Base-by-base conservation (phyloP, 2,329 filamentous ascomycete species). In the Xylaria sp. region DNA sequence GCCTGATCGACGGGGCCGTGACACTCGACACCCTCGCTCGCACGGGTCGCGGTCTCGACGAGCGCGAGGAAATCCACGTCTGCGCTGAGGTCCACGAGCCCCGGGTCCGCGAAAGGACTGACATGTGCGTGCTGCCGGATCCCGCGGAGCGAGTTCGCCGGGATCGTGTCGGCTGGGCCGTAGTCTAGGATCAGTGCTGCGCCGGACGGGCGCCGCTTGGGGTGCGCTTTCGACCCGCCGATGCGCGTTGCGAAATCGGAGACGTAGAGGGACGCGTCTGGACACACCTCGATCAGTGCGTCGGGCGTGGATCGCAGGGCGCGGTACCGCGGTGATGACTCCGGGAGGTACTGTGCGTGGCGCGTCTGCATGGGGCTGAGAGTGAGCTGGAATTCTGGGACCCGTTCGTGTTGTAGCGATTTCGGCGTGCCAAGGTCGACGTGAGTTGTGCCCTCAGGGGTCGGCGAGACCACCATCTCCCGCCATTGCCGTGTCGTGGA, bases 161-260 rank as follows among this genome's bases (percentile, higher is more conserved):
- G 95, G 51, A 99, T 88, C 0, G 82, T 91, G 70, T 88, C 83
- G 2, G 87, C 78, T 4, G 94, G 91, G 17, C 95, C 95, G 78
- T 99, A 99, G 79, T 99, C 95, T 47, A 99, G 87, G 70, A 99
- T 92, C n/a, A 99, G 83, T 0, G 94, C 95, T 8, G 94, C 95
- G 52, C 95, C 95, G 0, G 88, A 89, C 0, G 94, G 88, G 0
- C 74, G 75, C 0, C 81, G 69, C 73, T 92, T 94, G 0, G 82
- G 79, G 5, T 82, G 68, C 40, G 80, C 69, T 0, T 77, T 61
- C 0, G 85, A 82, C 54, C 92, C 92, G 55, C 94, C 94, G 71
- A 99, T 96, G 57, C 92, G 88, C 12, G 84, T 78, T 5, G 95
- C 92, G 74, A 99, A 92, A 74, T 96, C 91, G 46, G 88, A 82